Percentiles rank a stretch among this genome's conserved stretches.
These are phyloP conservation scores for Penicillium waksmanii DNA, from an alignment of 495 filamentous ascomycete species.

Conservation along the genomic window DNA sequence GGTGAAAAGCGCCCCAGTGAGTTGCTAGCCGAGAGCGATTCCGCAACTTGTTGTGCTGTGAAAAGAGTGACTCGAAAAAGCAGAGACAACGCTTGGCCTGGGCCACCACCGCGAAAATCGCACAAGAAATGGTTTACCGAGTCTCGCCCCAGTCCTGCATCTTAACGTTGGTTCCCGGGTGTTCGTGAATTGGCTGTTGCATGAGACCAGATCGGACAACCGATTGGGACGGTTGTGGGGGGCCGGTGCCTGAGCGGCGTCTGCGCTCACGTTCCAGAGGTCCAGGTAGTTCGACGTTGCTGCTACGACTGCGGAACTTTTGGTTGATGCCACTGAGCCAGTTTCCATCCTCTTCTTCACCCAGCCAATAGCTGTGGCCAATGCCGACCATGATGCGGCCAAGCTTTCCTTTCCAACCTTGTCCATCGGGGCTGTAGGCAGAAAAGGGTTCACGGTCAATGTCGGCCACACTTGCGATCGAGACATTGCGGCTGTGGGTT, in stretches of 20 bases:
- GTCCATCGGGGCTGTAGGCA: conserved; percentile 64
- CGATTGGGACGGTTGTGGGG: conserved; percentile 52
- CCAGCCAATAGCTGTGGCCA: conserved; percentile 78
- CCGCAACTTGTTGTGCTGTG: neutral
- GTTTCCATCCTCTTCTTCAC: conserved; percentile 53
- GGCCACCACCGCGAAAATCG: neutral
- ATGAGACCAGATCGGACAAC: conserved; percentile 40
- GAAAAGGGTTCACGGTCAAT: conserved; percentile 73
- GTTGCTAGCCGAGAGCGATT: neutral
- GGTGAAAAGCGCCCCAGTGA: neutral
- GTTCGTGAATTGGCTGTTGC: conserved; percentile 42
- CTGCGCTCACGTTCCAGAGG: conserved; percentile 68
- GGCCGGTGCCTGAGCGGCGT: conserved; percentile 69
- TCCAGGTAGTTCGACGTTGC: conserved; percentile 49
- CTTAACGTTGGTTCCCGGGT: conserved; percentile 43
- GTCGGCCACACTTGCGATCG: conserved; percentile 48
- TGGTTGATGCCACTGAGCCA: conserved; percentile 64
- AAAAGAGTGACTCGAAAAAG: neutral
- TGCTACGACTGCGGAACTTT: conserved; percentile 53
- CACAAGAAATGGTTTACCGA: conserved; percentile 28
- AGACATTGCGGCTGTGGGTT: conserved; percentile 50
- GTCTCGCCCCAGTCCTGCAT: conserved; percentile 45
- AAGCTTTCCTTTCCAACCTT: conserved; percentile 75
- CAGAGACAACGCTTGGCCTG: neutral
- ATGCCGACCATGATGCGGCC: conserved; percentile 74